Evolutionary conservation across 1,139 yeast genomes (phyloP).

Genomic region (Kodamaea alishanica): DNA sequence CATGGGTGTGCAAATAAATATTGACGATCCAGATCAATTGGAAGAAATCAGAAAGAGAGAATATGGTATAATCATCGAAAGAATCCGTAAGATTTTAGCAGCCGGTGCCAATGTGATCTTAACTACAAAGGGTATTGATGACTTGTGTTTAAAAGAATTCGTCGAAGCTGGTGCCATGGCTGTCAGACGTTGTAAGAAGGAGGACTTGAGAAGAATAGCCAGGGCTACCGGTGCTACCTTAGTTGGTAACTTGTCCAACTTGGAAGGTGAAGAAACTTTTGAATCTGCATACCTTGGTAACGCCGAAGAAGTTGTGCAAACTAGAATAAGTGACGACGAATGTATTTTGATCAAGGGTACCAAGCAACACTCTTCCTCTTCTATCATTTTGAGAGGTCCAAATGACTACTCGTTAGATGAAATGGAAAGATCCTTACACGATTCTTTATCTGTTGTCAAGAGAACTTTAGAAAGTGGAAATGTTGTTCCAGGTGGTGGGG

Average conservation of each 20-base stretch:
- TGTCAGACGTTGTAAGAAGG: constrained; percentile 95
- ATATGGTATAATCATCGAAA: constrained; percentile 84
- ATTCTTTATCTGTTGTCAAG: constrained; percentile 90
- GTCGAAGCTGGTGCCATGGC: constrained; percentile 97
- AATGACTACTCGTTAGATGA: constrained; percentile 96
- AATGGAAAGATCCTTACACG: constrained; percentile 96
- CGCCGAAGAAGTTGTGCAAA: constrained; percentile 91
- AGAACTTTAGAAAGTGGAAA: constrained; percentile 92
- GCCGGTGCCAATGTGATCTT: constrained; percentile 96
- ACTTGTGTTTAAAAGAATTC: constrained; percentile 89
- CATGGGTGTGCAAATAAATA: constrained; percentile 95
- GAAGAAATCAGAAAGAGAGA: constrained; percentile 96
- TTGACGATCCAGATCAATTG: constrained; percentile 95
- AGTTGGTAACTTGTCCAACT: constrained; percentile 79
- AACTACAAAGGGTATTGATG: constrained; percentile 98
- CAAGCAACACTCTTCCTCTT: constrained; percentile 86
- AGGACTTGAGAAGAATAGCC: constrained; percentile 93
- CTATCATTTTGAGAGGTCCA: constrained; percentile 92
- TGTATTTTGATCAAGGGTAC: constrained; percentile 94
- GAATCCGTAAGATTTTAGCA: constrained; percentile 78
- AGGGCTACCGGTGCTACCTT: constrained; percentile 97
- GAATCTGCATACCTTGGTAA: constrained; percentile 82
- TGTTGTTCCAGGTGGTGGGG: constrained; percentile 99
- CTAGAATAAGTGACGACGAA: constrained; percentile 92
- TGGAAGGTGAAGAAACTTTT: constrained; percentile 97